Evolutionary conservation across 2,329 filamentous ascomycete genomes (phyloP), one percentile per base, ranked within the genome.

Genomic region (Cercospora janseana): DNA sequence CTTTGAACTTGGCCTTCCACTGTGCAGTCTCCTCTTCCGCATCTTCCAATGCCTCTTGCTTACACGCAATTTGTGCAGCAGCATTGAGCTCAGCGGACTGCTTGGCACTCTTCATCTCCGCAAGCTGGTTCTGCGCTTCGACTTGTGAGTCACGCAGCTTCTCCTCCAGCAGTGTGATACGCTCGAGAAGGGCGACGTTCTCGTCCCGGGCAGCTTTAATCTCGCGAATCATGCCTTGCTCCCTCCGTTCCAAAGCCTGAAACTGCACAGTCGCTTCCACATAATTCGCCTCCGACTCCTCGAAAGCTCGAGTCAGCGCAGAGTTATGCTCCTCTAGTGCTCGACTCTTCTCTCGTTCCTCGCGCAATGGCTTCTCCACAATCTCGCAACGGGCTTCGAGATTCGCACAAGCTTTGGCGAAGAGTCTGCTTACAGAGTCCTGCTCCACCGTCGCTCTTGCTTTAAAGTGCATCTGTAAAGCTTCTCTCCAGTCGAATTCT

Each of bases 321-420:
- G 70, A 61, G 7, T 70, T 63, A 31, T 74, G 65, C 0, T 65
- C 51, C 15, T 64, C 64, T 2, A 75, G 50, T 7, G 59, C 56
- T 6, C 65, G 52, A 3, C 72, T 62, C 49, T 63, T 70, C 12
- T 65, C 61, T 47, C 69, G 65, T 56, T 77, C 76, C 12, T 67
- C 65, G 4, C 71, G 70, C 9, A 83, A 66, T 4, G 80, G 80
- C 41, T 70, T 70, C 63, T 83, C 80, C 2, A 78, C 70, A 24
- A 72, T 72, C 26, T 76, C 71, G 59, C 80, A 83, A 6, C 80
- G 74, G 7, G 66, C 66, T 57, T 83, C 80, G 1, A 83, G 68
- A 49, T 81, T 78, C 18, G 73, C 70, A 58, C 79, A 82, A 9
- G 79, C 74, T 26, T 77, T 71, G 12, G 74, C 70, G 12, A 83